Base-by-base conservation (phyloP, 805 yeast species). In the Wickerhamiella sorbophila region DNA sequence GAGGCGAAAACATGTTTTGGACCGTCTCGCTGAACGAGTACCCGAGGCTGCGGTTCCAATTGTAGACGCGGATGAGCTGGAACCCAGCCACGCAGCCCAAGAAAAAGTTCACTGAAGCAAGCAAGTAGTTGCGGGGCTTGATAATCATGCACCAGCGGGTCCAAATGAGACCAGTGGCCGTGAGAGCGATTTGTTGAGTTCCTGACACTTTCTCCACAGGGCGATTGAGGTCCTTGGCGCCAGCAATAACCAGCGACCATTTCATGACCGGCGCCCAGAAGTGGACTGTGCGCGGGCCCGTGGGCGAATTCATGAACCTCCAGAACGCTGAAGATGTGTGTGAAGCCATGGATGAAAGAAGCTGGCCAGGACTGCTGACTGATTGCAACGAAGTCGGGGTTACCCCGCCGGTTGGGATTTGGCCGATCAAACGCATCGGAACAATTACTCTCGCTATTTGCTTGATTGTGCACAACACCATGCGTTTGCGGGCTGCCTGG, bases 91-190 rank as follows among this genome's bases (percentile, higher is more conserved):
- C 94, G 26, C 78, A 66, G 20, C 94, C 95, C 42, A 88, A 67
- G 71, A 91, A 88, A 69, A 86, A 85, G 65, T 88, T 88, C 43
- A 88, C 98, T 22, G 88, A 75, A 3, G 97, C 98, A 51, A 91
- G 70, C 47, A 91, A 66, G 52, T 71, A 70, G 64, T 88, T 88
- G 64, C 80, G 79, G 33, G 98, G 98, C 50, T 67, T 75, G 57
- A 88, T 88, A 49, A 87, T 91, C 63, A 87, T 74, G 14, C 95
- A 86, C 97, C 97, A 88, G 62, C 98, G 76, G 29, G 98, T 88
- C 98, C 98, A 88, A 54, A 88, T 85, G 41, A 75, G 75, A 42
- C 96, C 98, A 1, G 98, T 88, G 37, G 87, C 86, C 53, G 82
- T 71, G 44, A 88, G 69, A 1, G 97, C 94, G 35, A 75, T 59